Conservation (phyloP, 352 stramenopile genomes). For the Phytophthora colocasiae region DNA sequence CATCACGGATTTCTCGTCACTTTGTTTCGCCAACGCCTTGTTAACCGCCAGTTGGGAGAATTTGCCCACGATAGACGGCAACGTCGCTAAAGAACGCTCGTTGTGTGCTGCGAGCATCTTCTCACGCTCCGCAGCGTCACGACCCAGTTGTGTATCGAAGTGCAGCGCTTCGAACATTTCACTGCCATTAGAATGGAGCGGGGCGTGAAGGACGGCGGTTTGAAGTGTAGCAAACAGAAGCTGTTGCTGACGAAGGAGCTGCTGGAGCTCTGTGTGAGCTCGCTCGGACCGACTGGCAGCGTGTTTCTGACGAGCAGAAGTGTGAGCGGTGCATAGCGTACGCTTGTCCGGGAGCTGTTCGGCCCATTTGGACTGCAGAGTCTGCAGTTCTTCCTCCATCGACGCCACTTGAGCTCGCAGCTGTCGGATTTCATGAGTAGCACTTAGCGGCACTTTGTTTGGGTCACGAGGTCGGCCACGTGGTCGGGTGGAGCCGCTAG, state of each 20-base stretch:
- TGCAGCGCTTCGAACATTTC: conserved; percentile 42
- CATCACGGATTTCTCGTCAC: conserved; percentile 19
- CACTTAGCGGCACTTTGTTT: conserved; percentile 24
- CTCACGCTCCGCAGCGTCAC: conserved; percentile 19
- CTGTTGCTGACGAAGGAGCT: conserved; percentile 44
- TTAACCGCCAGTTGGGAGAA: conserved; percentile 32
- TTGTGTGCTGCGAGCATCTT: conserved; percentile 34
- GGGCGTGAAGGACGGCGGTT: conserved; percentile 32
- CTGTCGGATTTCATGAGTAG: conserved; percentile 38
- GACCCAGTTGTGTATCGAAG: conserved; percentile 35
- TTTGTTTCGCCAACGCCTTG: conserved; percentile 18
- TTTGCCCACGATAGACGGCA: conserved; percentile 34
- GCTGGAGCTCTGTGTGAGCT: conserved; percentile 29
- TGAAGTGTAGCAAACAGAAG: conserved; percentile 44
- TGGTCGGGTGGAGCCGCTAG: neutral
- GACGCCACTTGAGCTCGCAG: conserved; percentile 38
- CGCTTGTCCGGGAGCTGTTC: conserved; percentile 24
- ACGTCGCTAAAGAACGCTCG: conserved; percentile 25
- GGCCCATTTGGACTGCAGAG: conserved; percentile 34
- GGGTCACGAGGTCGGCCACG: conserved; percentile 8
- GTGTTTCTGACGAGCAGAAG: conserved; percentile 34
- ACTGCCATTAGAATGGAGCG: conserved; percentile 34
- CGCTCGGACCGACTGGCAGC: conserved; percentile 10
- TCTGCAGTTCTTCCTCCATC: conserved; percentile 39
- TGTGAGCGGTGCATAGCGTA: conserved; percentile 13